Base-by-base conservation (phyloP, 1,284 basidiomycete genomes). In the Pyrrhoderma noxium region DNA sequence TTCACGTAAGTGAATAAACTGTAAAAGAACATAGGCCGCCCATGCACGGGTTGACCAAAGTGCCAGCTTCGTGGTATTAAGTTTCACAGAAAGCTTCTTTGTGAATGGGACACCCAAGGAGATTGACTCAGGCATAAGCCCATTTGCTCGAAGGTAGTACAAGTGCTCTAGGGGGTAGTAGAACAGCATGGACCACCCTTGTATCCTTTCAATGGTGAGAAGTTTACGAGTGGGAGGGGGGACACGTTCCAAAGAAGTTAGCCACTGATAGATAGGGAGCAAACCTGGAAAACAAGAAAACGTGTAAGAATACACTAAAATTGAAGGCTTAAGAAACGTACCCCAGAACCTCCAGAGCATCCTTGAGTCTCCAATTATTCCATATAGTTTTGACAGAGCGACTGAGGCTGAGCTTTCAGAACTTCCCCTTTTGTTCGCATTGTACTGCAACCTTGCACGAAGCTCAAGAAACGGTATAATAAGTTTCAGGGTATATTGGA, bases 81-180 rank as follows among this genome's bases (percentile, higher is more conserved):
- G 60, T 2, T 61, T 62, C 42, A 80, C 66, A 8, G 60, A 51
- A 34, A 59, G 57, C 1, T 52, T 55, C 51, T 61, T 62, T 11
- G 62, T 65, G 35, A 60, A 65, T 13, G 70, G 67, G 14, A 75
- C 67, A 5, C 66, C 55, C 8, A 76, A 61, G 16, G 74, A 64
- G 38, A 83, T 59, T 21, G 71, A 67, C 2, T 74, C 58, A 3
- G 83, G 80, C 47, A 89, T 74, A 47, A 91, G 68, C 16, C 74
- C 72, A 59, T 87, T 79, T 1, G 76, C 70, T 23, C 75, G 67
- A 51, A 92, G 72, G 62, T 87, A 91, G 60, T 76, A 84, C 27
- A 86, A 65, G 60, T 91, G 86, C 61, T 92, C 88, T 47, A 92
- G 72, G 1, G 87, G 88, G 61, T 86, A 92, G 69, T 86, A 92